Conservation (phyloP, 2,329 filamentous ascomycete species). For the Aspergillus felis region DNA sequence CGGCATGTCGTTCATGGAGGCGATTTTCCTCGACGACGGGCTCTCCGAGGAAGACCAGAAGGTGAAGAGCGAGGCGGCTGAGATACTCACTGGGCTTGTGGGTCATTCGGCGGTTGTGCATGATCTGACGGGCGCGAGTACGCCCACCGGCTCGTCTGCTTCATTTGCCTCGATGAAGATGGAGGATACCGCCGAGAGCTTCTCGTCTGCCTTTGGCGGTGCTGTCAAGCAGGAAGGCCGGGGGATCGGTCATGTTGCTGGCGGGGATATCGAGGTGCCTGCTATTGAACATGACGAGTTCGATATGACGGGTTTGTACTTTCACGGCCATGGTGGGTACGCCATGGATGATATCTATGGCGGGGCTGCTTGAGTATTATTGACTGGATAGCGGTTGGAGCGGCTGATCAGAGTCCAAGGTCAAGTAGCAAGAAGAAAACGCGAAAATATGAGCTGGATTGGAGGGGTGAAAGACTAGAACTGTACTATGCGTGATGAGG, state of each 20-base stretch:
- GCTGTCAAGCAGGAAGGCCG: background rate
- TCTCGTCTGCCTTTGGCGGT: background rate
- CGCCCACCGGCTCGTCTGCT: background rate
- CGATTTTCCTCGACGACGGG: constrained; percentile 13
- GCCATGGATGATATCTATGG: constrained; percentile 11
- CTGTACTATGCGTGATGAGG: background rate
- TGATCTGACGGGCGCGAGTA: background rate
- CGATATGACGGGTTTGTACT: background rate
- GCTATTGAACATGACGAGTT: background rate
- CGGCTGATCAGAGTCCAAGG: background rate
- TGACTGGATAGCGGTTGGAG: background rate
- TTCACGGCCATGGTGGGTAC: constrained; percentile 4
- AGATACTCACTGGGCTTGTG: background rate
- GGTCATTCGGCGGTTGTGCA: background rate
- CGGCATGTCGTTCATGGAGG: constrained; percentile 6
- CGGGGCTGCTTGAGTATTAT: constrained; percentile 1
- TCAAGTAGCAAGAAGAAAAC: background rate
- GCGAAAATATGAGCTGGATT: background rate
- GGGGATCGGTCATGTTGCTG: background rate
- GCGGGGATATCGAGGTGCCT: background rate
- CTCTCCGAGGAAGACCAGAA: constrained; percentile 3
- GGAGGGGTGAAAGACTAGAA: background rate
- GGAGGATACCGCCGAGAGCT: background rate
- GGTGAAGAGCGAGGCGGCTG: constrained; percentile 3
- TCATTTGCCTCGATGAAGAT: background rate